phyloP scores from a whole-genome alignment of 371 early-diverging fungal species.

The Choanephora cucurbitarum region DNA sequence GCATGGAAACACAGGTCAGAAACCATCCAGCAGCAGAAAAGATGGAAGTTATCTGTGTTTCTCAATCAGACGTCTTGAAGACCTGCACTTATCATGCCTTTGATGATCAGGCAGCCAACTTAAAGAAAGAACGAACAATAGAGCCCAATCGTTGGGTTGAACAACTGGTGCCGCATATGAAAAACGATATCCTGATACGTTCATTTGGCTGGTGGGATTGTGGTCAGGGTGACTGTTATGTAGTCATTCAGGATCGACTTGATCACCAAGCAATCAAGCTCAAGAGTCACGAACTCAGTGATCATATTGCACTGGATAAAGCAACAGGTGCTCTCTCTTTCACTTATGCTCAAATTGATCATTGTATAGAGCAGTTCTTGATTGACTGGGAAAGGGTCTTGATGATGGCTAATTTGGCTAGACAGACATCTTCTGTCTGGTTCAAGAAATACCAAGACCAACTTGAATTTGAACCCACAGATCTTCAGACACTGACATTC shows the following conservation, averaged over 20 bases:
- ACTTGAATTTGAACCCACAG: constrained; percentile 34
- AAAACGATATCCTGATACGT: constrained; percentile 43
- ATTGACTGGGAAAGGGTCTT: constrained; percentile 50
- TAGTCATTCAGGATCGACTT: constrained; percentile 44
- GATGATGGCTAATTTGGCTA: constrained; percentile 52
- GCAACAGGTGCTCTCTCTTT: constrained; percentile 42
- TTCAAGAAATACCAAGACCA: constrained; percentile 40
- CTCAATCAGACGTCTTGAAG: constrained; percentile 41
- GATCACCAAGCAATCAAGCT: constrained; percentile 33
- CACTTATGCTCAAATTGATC: constrained; percentile 47
- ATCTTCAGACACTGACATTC: constrained; percentile 39
- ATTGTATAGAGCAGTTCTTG: constrained; percentile 42
- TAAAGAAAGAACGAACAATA: constrained; percentile 21
- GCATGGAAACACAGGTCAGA: constrained; percentile 33
- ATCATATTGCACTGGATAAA: constrained; percentile 48
- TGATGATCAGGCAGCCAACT: no score
- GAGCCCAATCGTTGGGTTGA: constrained; percentile 40
- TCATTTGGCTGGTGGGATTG: constrained; percentile 53
- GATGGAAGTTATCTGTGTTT: constrained; percentile 49
- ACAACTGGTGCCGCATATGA: constrained; percentile 26
- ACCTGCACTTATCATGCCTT: constrained; percentile 30
- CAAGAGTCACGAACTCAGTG: constrained; percentile 30
- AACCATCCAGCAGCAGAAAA: constrained; percentile 47
- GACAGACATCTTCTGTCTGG: constrained; percentile 47
- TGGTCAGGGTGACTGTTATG: constrained; percentile 49